Evolutionary conservation across 305 asterid genomes (phyloP).

Genomic region (Solanum chacoense): DNA sequence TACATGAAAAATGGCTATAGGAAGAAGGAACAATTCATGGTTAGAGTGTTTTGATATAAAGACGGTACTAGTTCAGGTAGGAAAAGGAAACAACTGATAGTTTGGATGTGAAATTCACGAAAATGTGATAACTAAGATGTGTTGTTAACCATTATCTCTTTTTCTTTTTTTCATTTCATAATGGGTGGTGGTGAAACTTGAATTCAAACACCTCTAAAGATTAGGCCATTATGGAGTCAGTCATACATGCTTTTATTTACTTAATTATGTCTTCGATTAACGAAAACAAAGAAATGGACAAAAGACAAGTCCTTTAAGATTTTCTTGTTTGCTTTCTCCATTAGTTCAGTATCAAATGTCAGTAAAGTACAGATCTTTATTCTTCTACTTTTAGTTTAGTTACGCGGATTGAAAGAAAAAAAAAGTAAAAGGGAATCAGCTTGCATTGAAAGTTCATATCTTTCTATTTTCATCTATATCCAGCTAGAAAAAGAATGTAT

Average conservation of each 20-base stretch:
- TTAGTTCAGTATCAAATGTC: not conserved
- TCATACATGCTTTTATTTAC: not conserved
- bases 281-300: not conserved
- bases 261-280: not conserved
- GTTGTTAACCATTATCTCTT: not conserved
- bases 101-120: not conserved
- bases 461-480: not conserved
- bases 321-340: not conserved
- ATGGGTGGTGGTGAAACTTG: not conserved
- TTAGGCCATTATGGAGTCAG: not conserved
- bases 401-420: not conserved
- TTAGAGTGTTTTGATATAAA: not conserved
- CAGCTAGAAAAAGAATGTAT: not conserved
- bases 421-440: not conserved
- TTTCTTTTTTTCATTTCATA: not conserved
- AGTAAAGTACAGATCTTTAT: not conserved
- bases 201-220: not conserved
- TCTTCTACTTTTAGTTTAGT: not conserved
- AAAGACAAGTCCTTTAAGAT: not conserved
- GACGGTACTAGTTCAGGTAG: not conserved
- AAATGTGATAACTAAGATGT: not conserved
- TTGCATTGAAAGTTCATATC: not conserved
- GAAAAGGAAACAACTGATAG: not conserved
- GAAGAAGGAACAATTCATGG: not conserved
- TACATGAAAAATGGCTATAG: not conserved